Conservation (phyloP, 345 rosid genomes). For the Dipteronia dyeriana region DNA sequence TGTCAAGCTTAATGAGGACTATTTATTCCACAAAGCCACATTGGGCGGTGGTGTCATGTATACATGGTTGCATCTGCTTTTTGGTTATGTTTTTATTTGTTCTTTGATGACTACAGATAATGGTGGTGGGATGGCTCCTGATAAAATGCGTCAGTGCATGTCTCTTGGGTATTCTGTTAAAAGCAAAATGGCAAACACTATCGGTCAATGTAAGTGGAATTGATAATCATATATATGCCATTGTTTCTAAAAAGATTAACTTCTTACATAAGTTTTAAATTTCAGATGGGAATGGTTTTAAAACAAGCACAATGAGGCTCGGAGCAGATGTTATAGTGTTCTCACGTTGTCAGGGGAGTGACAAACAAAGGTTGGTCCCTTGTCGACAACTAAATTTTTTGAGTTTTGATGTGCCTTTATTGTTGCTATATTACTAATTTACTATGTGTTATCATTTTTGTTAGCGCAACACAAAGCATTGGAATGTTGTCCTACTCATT, state of each 20-base stretch:
- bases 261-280: not conserved
- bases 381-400: not conserved
- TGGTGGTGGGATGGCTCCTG: constrained; percentile 82
- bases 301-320: constrained; percentile 88
- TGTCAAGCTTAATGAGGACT: no score
- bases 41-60: no score
- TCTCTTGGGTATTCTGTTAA: constrained; percentile 84
- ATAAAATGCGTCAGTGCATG: constrained; percentile 73
- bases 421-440: not conserved
- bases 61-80: no score
- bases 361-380: constrained; percentile 43
- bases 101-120: constrained; percentile 44
- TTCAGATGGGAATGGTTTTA: constrained; percentile 87
- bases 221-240: not conserved
- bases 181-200: constrained; percentile 63
- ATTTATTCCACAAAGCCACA: no score
- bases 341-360: constrained; percentile 46
- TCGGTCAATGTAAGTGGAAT: constrained; percentile 70
- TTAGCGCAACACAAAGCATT: constrained; percentile 56
- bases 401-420: not conserved
- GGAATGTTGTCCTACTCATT: constrained; percentile 79
- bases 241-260: not conserved
- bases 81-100: not conserved
- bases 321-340: constrained; percentile 90
- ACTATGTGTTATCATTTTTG: not conserved